Percentiles rank a stretch among this genome's conserved stretches.
phyloP scores from a whole-genome alignment of 176 grass and related monocot species.

The Alloteropsis semialata region DNA sequence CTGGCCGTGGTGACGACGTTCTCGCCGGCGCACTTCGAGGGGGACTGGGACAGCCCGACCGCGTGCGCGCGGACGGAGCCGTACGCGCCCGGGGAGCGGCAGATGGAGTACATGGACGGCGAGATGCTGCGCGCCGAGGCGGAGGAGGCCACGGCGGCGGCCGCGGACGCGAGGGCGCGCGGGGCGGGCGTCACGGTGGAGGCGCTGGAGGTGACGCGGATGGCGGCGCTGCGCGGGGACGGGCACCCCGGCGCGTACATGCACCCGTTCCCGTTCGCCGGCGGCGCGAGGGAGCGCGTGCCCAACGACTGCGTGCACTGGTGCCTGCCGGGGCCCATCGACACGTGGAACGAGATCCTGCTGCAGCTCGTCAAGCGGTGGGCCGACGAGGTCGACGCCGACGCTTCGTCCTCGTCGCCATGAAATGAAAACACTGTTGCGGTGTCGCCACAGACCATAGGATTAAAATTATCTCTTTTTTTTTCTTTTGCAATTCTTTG shows the following conservation, averaged over 20 bases:
- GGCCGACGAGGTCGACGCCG: conserved; percentile 7
- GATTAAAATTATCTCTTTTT: too few species aligned
- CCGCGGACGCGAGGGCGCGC: not conserved
- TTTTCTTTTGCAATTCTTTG: too few species aligned
- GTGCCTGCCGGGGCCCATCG: conserved; percentile 83
- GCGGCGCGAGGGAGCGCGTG: conserved; percentile 42
- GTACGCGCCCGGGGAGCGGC: conserved; percentile 47
- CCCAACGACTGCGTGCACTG: conserved; percentile 91
- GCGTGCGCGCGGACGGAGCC: conserved; percentile 63
- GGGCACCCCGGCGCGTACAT: conserved; percentile 78
- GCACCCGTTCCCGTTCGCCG: conserved; percentile 53
- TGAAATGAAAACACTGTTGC: too few species aligned
- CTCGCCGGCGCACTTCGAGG: conserved; percentile 86
- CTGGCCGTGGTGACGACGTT: conserved; percentile 72
- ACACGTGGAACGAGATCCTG: conserved; percentile 91
- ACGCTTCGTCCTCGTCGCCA: not conserved
- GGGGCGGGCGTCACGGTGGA: conserved; percentile 34
- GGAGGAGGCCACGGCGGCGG: conserved; percentile 46
- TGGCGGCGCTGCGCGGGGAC: conserved; percentile 63
- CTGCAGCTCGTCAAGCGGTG: conserved; percentile 60
- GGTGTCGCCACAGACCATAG: too few species aligned
- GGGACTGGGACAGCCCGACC: conserved; percentile 72
- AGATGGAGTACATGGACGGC: conserved; percentile 50
- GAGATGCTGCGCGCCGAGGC: conserved; percentile 55
- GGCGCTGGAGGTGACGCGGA: conserved; percentile 50